These are phyloP conservation scores for Candida vaughaniae DNA, from an alignment of 805 yeast genomes.

Conservation along the genomic window DNA sequence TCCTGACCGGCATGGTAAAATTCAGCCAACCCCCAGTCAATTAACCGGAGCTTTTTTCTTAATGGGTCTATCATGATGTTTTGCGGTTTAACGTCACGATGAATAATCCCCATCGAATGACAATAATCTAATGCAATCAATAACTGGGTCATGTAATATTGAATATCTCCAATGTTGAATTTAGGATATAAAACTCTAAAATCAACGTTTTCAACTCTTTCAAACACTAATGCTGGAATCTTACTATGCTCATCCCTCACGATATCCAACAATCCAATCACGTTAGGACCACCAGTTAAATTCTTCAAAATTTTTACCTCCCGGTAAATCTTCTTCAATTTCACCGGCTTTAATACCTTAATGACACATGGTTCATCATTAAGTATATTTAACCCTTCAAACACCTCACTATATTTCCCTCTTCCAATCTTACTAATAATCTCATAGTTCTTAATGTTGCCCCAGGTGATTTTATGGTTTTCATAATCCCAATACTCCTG, in stretches of 20 bases:
- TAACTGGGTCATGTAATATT: slow-evolving; percentile 79
- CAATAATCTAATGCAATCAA: slow-evolving; percentile 81
- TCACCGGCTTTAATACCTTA: slow-evolving; percentile 91
- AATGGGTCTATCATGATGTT: slow-evolving; percentile 89
- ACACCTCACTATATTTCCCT: slow-evolving; percentile 93
- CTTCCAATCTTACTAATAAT: slow-evolving; percentile 82
- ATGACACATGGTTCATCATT: slow-evolving; percentile 72
- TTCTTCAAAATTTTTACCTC: slow-evolving; percentile 87
- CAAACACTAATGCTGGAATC: slow-evolving; percentile 87
- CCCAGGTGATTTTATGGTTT: slow-evolving; percentile 76
- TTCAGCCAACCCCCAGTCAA: slow-evolving; percentile 96
- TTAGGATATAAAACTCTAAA: slow-evolving; percentile 84
- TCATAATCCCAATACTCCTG: slow-evolving; percentile 84
- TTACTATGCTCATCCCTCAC: slow-evolving; percentile 82
- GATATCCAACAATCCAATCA: slow-evolving; percentile 74
- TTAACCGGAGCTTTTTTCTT: slow-evolving; percentile 60
- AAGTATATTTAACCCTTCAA: slow-evolving; percentile 71
- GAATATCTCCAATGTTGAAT: slow-evolving; percentile 70
- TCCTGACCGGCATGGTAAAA: slow-evolving; percentile 87
- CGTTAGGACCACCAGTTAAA: slow-evolving; percentile 79
- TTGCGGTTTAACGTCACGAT: slow-evolving; percentile 92
- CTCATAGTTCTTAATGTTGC: slow-evolving; percentile 81
- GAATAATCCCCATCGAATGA: slow-evolving; percentile 94
- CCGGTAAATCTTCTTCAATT: slow-evolving; percentile 86
- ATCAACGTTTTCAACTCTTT: slow-evolving; percentile 80